These are phyloP conservation scores for Ascosphaera pollenicola DNA, from an alignment of 2,329 filamentous ascomycete genomes.

Conservation along the genomic window DNA sequence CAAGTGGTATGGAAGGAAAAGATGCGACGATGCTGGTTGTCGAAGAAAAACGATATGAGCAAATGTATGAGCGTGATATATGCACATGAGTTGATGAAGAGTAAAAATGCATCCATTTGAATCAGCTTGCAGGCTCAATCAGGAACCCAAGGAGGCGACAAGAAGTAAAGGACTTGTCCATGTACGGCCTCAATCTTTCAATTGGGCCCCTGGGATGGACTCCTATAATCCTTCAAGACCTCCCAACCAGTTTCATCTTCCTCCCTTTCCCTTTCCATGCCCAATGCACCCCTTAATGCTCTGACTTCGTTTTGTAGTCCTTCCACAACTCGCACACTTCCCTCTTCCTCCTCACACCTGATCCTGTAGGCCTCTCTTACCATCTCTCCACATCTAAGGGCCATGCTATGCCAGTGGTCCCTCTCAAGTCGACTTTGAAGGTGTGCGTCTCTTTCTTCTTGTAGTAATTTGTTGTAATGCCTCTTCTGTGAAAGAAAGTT, in stretches of 20 bases:
- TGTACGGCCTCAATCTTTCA: no score
- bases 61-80: no score
- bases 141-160: no score
- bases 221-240: conserved; percentile 19
- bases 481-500: conserved; percentile 24
- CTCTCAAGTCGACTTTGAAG: conserved; percentile 26
- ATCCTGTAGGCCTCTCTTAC: conserved; percentile 25
- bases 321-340: conserved; percentile 21
- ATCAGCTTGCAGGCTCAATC: no score
- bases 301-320: conserved; percentile 28
- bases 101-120: no score
- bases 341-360: conserved; percentile 25
- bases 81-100: no score
- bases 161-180: no score
- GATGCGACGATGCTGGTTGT: no score
- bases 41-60: no score
- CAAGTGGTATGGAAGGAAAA: no score
- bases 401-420: conserved; percentile 26
- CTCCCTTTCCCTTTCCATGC: conserved; percentile 25
- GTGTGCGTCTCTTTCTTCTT: conserved; percentile 27
- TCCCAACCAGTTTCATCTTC: conserved; percentile 28
- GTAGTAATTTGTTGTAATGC: conserved; percentile 28
- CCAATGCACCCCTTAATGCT: conserved; percentile 24
- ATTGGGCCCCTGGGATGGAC: conserved; percentile 11
- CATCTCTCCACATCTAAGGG: conserved; percentile 26